Base-by-base conservation (phyloP, 1,139 yeast species). In the Hyphopichia buzzinii region DNA sequence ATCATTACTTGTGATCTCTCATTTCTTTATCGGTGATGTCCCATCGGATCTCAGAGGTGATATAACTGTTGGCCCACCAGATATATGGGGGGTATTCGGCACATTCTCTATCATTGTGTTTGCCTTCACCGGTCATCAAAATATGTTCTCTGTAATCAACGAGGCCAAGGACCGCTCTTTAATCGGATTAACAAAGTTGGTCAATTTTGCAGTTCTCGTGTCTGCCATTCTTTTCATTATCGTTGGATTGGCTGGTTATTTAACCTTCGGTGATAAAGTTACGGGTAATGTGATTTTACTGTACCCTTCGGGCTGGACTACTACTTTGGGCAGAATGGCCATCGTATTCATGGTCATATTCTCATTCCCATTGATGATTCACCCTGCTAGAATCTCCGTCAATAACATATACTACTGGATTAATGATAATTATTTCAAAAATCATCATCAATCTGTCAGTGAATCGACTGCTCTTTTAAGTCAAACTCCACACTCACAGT, bases 331-430 rank as follows among this genome's bases (percentile, higher is more conserved):
- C 8, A 77, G 92, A 42, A 67, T 79, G 15, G 77, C 89, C 26
- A 77, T 92, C 42, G 94, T 86, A 1, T 66, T 85, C 29, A 80
- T 92, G 84, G 95, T 94, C 29, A 64, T 86, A 10, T 76, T 92
- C 43, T 85, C 96, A 6, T 92, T 84, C 64, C 98, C 98, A 14
- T 71, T 92, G 47, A 85, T 90, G 83, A 77, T 88, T 52, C 96
- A 90, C 56, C 98, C 98, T 1, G 86, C 95, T 33, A 70, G 98
- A 39, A 81, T 87, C 21, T 86, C 97, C 1, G 68, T 84, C 23
- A 84, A 87, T 56, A 88, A 90, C 58, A 77, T 90, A 45, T 61
- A 74, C 37, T 75, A 74, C 50, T 82, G 85, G 77, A 33, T 74
- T 14, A 26, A 30, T 12, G 34, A 31, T 26, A 39, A 40, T 16